Evolutionary conservation across 257 asterid species (phyloP).

Genomic region (Solanum pinnatisectum): DNA sequence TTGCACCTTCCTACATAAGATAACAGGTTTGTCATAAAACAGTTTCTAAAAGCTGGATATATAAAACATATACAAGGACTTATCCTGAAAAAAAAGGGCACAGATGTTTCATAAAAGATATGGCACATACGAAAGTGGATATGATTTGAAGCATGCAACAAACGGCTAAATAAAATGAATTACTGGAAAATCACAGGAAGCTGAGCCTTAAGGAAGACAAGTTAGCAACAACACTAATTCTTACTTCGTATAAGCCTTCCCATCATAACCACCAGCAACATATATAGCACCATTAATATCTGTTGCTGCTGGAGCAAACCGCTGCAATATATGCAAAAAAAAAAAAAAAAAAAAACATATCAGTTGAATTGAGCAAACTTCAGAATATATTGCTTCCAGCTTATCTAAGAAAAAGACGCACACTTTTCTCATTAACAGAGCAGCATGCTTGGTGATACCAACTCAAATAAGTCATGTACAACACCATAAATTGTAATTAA

Average conservation of each 20-base stretch:
- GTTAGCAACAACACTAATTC: slow-evolving; percentile 3
- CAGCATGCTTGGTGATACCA: background rate
- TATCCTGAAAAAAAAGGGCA: background rate
- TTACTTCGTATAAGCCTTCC: slow-evolving; percentile 45
- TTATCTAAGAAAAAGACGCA: background rate
- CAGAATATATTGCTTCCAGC: background rate
- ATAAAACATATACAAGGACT: background rate
- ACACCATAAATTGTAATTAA: background rate
- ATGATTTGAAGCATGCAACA: background rate
- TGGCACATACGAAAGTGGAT: background rate
- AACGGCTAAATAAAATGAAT: background rate
- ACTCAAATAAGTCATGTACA: background rate
- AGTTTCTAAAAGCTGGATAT: background rate
- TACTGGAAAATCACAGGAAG: background rate
- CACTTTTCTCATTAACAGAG: background rate
- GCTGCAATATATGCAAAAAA: slow-evolving; percentile 26
- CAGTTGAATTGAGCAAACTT: background rate
- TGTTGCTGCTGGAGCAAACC: slow-evolving; percentile 45
- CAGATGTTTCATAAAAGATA: background rate
- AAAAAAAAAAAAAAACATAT: background rate
- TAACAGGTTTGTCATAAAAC: background rate
- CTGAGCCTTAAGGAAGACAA: background rate
- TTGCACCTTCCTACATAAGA: background rate
- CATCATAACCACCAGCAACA: slow-evolving; percentile 65
- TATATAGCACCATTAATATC: slow-evolving; percentile 45